Evolutionary conservation across 208 protist species (phyloP).

Genomic region (Crithidia brevicula): DNA sequence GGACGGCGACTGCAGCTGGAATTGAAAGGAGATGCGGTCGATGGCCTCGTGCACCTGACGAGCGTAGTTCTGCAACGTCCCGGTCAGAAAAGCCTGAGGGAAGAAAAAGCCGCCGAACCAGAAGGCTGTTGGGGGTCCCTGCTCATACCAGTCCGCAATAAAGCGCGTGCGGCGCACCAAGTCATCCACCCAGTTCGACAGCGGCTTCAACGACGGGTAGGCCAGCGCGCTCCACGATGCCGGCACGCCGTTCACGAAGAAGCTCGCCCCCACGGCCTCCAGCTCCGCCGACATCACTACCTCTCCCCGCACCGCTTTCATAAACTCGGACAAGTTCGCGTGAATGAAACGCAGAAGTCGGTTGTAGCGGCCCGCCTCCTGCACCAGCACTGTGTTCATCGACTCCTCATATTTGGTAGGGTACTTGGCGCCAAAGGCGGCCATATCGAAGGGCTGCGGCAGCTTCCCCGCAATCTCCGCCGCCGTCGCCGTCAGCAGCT

Average conservation of each 20-base stretch:
- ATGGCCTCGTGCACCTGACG: slow-evolving; percentile 94
- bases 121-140: slow-evolving; percentile 85
- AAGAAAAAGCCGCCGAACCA: slow-evolving; percentile 99
- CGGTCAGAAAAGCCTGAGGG: slow-evolving; percentile 97
- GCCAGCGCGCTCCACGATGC: slow-evolving; percentile 84
- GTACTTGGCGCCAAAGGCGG: slow-evolving; percentile 85
- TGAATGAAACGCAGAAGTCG: slow-evolving; percentile 91
- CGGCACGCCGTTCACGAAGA: slow-evolving; percentile 97
- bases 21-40: slow-evolving; percentile 96
- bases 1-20: slow-evolving; percentile 48
- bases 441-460: slow-evolving; percentile 86
- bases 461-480: slow-evolving; percentile 85
- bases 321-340: slow-evolving; percentile 91
- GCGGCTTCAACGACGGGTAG: slow-evolving; percentile 97
- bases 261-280: slow-evolving; percentile 93
- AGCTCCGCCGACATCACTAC: slow-evolving; percentile 97
- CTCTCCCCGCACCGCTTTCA: slow-evolving; percentile 93
- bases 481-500: slow-evolving; percentile 82
- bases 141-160: slow-evolving; percentile 89
- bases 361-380: slow-evolving; percentile 96
- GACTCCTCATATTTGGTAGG: slow-evolving; percentile 93
- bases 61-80: slow-evolving; percentile 97
- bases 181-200: slow-evolving; percentile 97
- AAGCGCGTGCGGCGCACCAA: slow-evolving; percentile 92
- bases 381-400: slow-evolving; percentile 96